phyloP scores from a whole-genome alignment of 331 rosid genomes.

The Quercus phellos region DNA sequence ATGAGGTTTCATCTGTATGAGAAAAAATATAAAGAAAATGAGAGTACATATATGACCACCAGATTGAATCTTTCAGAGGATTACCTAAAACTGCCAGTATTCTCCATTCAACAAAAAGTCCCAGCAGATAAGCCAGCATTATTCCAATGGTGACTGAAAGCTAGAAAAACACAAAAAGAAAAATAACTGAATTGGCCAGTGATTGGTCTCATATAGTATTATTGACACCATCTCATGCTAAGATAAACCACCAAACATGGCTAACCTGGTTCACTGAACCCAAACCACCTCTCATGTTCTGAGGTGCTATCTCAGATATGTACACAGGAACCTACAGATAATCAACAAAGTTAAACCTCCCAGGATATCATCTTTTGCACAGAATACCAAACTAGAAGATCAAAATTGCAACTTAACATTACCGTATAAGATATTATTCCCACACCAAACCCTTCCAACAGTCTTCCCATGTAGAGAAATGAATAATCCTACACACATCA shows the following conservation, averaged over 20 bases:
- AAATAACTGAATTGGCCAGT: background rate
- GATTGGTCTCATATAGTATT: background rate
- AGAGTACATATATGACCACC: background rate
- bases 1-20: background rate
- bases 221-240: background rate
- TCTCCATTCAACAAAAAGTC: constrained; percentile 90
- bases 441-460: constrained; percentile 97
- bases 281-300: constrained; percentile 74
- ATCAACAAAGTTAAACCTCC: constrained; percentile 18
- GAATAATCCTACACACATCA: constrained; percentile 65
- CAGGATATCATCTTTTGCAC: constrained; percentile 12
- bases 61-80: constrained; percentile 13
- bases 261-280: constrained; percentile 89
- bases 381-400: constrained; percentile 10
- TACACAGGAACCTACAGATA: constrained; percentile 79
- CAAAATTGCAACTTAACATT: constrained; percentile 2
- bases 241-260: background rate
- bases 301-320: constrained; percentile 95
- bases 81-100: constrained; percentile 89
- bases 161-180: constrained; percentile 22
- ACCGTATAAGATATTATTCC: constrained; percentile 93
- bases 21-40: background rate
- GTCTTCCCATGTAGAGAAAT: constrained; percentile 90
- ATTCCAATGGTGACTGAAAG: constrained; percentile 89
- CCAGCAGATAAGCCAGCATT: constrained; percentile 88